These are phyloP conservation scores for Serpula lacrymans DNA, from an alignment of 768 basidiomycete species.

Conservation along the genomic window DNA sequence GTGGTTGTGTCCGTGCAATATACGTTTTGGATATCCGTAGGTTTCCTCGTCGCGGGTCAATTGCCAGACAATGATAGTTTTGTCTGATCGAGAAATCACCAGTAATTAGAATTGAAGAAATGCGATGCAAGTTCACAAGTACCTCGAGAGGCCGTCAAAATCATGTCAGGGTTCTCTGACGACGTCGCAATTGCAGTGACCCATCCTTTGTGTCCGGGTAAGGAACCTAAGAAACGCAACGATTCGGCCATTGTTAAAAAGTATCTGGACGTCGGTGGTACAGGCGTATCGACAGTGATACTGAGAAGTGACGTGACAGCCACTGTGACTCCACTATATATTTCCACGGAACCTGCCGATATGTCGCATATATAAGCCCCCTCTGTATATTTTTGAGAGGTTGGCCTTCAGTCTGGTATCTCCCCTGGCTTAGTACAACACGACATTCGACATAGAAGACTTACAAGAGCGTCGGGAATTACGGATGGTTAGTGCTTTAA, in stretches of 20 bases:
- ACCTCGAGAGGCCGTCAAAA: conserved; percentile 98
- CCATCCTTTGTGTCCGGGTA: conserved; percentile 95
- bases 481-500: too few relatives aligned
- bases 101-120: conserved; percentile 21
- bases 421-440: too few relatives aligned
- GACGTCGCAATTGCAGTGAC: conserved; percentile 98
- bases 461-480: too few relatives aligned
- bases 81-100: conserved; percentile 62
- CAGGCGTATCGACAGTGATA: conserved; percentile 21
- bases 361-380: neutral
- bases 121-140: conserved; percentile 20
- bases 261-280: conserved; percentile 22
- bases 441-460: too few relatives aligned
- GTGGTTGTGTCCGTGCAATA: conserved; percentile 98
- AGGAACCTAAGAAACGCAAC: conserved; percentile 86
- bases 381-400: too few relatives aligned
- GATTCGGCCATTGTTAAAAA: conserved; percentile 67
- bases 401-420: too few relatives aligned
- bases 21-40: conserved; percentile 96
- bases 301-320: conserved; percentile 48
- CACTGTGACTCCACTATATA: conserved; percentile 65
- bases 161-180: conserved; percentile 98
- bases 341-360: conserved; percentile 35
- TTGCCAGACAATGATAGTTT: conserved; percentile 99
- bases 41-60: conserved; percentile 88